Conservation (phyloP, 345 rosid species). For the Mallotus nudiflorus region DNA sequence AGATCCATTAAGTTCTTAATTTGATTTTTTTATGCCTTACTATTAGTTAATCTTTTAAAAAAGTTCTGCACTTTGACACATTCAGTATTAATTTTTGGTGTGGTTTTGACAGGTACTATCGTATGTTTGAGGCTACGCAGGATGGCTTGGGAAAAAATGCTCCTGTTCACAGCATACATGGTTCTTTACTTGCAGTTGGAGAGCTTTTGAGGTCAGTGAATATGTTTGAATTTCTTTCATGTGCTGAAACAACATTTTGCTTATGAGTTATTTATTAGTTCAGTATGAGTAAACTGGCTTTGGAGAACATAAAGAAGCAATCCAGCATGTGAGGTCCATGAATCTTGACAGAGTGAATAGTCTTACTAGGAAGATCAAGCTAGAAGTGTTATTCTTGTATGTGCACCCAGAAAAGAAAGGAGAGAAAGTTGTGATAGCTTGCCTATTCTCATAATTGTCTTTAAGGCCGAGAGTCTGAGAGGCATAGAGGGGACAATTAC, state of each 20-base stretch:
- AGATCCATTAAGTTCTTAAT: not conserved
- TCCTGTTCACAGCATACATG: slow-evolving; percentile 96
- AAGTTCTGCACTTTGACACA: too few species aligned
- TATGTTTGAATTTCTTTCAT: not conserved
- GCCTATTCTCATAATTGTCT: not conserved
- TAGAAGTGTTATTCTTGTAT: too few species aligned
- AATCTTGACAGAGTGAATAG: too few species aligned
- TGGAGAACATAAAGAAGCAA: not conserved
- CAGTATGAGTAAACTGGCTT: not conserved
- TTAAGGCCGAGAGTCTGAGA: not conserved
- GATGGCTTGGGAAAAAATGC: slow-evolving; percentile 95
- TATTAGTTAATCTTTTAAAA: too few species aligned
- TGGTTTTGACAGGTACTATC: slow-evolving; percentile 73
- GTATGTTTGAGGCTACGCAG: slow-evolving; percentile 99
- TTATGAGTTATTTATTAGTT: not conserved
- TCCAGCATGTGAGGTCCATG: too few species aligned
- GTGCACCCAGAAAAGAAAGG: too few species aligned
- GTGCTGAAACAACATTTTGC: not conserved
- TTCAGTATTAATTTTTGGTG: not conserved
- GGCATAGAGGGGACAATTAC: not conserved
- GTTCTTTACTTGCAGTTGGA: slow-evolving; percentile 98
- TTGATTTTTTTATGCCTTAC: not conserved
- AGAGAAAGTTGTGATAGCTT: not conserved
- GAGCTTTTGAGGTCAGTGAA: slow-evolving; percentile 78
- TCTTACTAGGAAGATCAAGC: too few species aligned